Conservation (phyloP, 345 rosid genomes). For the Hibiscus syriacus region DNA sequence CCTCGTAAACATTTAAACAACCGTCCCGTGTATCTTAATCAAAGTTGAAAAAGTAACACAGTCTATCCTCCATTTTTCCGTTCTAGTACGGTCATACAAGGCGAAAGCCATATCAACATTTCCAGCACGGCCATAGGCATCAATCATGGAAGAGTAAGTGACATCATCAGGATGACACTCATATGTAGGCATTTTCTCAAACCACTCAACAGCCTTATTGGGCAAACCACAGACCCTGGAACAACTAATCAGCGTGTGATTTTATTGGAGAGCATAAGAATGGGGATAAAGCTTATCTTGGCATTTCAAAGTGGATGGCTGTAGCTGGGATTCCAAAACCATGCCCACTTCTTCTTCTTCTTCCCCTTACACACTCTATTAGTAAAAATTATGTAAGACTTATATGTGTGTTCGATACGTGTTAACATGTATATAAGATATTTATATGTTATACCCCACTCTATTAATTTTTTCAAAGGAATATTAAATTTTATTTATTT, state of each 20-base stretch:
- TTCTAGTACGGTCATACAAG: constrained; percentile 86
- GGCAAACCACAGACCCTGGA: constrained; percentile 57
- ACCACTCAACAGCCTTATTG: constrained; percentile 73
- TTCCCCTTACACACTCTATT: too few relatives aligned
- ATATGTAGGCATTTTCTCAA: constrained; percentile 68
- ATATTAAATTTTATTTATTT: too few relatives aligned
- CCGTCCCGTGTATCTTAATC: constrained; percentile 75
- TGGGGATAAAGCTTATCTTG: too few relatives aligned
- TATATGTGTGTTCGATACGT: too few relatives aligned
- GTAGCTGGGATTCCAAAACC: too few relatives aligned
- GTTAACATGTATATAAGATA: too few relatives aligned
- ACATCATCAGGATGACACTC: constrained; percentile 65
- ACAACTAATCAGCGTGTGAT: constrained; percentile 55
- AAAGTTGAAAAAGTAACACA: constrained; percentile 53
- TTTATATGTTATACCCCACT: too few relatives aligned
- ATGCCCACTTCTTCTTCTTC: too few relatives aligned
- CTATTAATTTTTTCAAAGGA: too few relatives aligned
- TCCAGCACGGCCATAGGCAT: constrained; percentile 73
- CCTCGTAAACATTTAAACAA: constrained; percentile 83
- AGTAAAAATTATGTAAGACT: too few relatives aligned
- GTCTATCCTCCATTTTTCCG: constrained; percentile 76
- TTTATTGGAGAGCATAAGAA: too few relatives aligned
- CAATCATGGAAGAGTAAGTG: constrained; percentile 66
- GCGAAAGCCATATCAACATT: constrained; percentile 64
- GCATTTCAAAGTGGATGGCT: too few relatives aligned